These are phyloP conservation scores for Tricholoma flavovirens DNA, from an alignment of 768 basidiomycete species.

Conservation along the genomic window DNA sequence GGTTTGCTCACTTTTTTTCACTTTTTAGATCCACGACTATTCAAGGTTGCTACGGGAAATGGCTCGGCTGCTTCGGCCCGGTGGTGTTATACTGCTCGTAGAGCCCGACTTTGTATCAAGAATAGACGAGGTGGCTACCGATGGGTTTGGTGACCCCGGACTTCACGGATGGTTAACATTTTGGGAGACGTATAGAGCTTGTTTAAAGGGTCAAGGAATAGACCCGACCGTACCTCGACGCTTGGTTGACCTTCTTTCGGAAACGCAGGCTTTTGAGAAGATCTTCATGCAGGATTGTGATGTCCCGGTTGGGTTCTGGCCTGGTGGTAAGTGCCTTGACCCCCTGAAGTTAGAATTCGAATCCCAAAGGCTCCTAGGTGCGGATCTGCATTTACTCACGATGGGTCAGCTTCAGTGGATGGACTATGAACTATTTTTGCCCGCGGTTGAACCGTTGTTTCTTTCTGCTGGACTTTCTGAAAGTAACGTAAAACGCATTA, in stretches of 20 bases:
- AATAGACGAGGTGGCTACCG: conserved; percentile 34
- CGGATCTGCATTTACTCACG: conserved; percentile 55
- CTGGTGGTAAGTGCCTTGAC: conserved; percentile 38
- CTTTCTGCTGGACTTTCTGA: conserved; percentile 47
- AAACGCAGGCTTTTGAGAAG: conserved; percentile 49
- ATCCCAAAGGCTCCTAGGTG: neutral
- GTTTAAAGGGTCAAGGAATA: conserved; percentile 44
- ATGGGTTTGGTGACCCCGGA: conserved; percentile 19
- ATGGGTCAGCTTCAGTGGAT: conserved; percentile 72
- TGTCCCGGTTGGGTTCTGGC: conserved; percentile 68
- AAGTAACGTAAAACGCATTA: conserved; percentile 48
- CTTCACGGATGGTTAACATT: conserved; percentile 57
- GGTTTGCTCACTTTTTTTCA: conserved; percentile 11
- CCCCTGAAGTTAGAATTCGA: conserved; percentile 6
- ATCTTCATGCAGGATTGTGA: conserved; percentile 51
- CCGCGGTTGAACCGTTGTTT: conserved; percentile 57
- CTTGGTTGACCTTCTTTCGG: conserved; percentile 44
- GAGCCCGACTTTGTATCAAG: conserved; percentile 54
- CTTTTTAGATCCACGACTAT: conserved; percentile 53
- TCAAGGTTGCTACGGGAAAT: conserved; percentile 55
- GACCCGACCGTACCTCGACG: conserved; percentile 54
- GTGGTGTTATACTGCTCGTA: conserved; percentile 62
- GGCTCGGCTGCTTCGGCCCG: conserved; percentile 61
- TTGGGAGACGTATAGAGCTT: conserved; percentile 57
- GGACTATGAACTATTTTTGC: conserved; percentile 61